Conservation (phyloP, 768 basidiomycete genomes). For the Calocera viscosa region DNA sequence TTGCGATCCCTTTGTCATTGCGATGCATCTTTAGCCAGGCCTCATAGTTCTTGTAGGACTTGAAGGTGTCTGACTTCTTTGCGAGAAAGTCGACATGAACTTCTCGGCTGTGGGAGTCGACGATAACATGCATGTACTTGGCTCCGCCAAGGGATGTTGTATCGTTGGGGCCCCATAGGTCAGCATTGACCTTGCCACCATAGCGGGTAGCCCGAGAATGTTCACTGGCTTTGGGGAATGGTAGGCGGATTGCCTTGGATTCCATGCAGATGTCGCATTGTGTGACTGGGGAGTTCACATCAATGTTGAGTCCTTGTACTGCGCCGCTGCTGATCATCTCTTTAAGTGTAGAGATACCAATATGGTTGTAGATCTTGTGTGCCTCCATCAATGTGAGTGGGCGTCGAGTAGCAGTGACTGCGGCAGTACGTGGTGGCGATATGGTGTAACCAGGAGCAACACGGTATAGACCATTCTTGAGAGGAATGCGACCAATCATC, state of each 20-base stretch:
- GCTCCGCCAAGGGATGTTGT: background rate
- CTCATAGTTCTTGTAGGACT: slow-evolving; percentile 4
- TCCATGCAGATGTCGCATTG: slow-evolving; percentile 10
- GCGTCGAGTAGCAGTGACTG: background rate
- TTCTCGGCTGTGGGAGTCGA: slow-evolving; percentile 5
- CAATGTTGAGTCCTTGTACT: background rate
- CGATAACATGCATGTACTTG: slow-evolving; percentile 14
- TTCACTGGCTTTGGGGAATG: slow-evolving; percentile 5
- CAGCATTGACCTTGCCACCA: slow-evolving; percentile 11
- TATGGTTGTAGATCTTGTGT: background rate
- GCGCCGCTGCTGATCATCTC: background rate
- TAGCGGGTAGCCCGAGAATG: background rate
- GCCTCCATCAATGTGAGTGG: background rate
- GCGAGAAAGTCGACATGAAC: background rate
- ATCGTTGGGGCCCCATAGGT: slow-evolving; percentile 12
- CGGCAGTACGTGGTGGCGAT: background rate
- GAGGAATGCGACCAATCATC: background rate
- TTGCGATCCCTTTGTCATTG: background rate
- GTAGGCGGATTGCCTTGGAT: slow-evolving; percentile 11
- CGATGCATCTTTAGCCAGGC: slow-evolving; percentile 11
- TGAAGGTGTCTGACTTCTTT: slow-evolving; percentile 13
- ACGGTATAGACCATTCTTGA: background rate
- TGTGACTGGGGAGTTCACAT: background rate
- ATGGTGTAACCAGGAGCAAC: background rate
- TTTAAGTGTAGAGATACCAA: background rate